Conservation (phyloP, 2,329 filamentous ascomycete species). For the Apiospora arundinis region DNA sequence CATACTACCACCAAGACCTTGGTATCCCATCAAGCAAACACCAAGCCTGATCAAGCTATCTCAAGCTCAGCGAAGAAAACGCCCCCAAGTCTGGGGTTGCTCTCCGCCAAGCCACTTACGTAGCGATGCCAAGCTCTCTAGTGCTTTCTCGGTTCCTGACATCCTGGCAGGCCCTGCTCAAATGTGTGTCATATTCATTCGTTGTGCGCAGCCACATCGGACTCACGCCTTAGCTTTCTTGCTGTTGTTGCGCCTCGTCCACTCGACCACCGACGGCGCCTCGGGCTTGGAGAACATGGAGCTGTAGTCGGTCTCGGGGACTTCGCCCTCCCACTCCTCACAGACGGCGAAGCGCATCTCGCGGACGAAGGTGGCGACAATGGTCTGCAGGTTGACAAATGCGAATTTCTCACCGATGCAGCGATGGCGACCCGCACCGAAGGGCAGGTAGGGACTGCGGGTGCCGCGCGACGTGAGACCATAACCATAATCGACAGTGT, state of each 20-base stretch:
- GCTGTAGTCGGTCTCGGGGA: constrained; percentile 71
- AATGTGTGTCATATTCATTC: constrained; percentile 5
- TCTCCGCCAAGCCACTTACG: constrained; percentile 5
- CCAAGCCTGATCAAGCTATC: constrained; percentile 6
- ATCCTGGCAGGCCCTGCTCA: constrained; percentile 2
- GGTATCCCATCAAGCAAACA: not conserved
- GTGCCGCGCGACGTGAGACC: constrained; percentile 41
- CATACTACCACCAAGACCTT: not conserved
- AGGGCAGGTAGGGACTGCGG: constrained; percentile 66
- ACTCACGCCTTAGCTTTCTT: constrained; percentile 12
- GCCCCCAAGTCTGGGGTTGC: not conserved
- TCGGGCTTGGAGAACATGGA: constrained; percentile 49
- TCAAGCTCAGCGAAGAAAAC: constrained; percentile 13
- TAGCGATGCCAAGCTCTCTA: constrained; percentile 1
- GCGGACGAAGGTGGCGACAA: constrained; percentile 67
- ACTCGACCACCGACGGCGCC: constrained; percentile 42
- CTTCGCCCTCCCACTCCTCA: constrained; percentile 57
- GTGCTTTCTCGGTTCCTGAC: not conserved
- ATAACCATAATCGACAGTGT: constrained; percentile 40
- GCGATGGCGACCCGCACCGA: constrained; percentile 74
- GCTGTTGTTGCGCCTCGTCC: constrained; percentile 30
- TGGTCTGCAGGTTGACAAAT: constrained; percentile 71
- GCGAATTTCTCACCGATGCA: constrained; percentile 82
- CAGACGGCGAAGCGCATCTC: constrained; percentile 65
- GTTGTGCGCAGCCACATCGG: not conserved